Conservation (phyloP, 2,329 filamentous ascomycete genomes). For the Cladosporium oxysporum region DNA sequence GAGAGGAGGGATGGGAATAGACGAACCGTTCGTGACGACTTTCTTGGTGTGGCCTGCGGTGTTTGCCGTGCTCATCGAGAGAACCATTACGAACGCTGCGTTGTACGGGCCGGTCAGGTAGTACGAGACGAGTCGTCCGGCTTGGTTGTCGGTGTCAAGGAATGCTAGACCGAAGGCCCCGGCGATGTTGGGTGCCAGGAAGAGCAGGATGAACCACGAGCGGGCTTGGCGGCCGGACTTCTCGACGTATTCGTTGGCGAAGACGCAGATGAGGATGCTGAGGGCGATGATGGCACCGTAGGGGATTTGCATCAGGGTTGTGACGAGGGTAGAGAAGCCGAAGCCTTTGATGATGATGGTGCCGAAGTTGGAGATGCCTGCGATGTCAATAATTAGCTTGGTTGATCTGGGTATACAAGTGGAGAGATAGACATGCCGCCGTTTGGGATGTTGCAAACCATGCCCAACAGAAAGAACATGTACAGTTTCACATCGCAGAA, state of each 20-base stretch:
- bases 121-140: constrained; percentile 61
- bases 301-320: constrained; percentile 62
- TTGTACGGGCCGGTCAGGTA: constrained; percentile 55
- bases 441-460: constrained; percentile 56
- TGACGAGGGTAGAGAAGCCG: constrained; percentile 57
- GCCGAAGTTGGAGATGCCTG: constrained; percentile 60
- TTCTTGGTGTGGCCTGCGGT: constrained; percentile 62
- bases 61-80: constrained; percentile 54
- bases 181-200: constrained; percentile 60
- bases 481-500: constrained; percentile 61
- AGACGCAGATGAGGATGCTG: constrained; percentile 54
- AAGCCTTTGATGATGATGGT: constrained; percentile 61
- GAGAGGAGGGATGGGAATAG: constrained; percentile 49
- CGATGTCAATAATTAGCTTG: background rate
- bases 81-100: constrained; percentile 54
- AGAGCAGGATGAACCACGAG: constrained; percentile 55
- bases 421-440: constrained; percentile 51
- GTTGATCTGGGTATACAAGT: constrained; percentile 19
- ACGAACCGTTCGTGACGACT: constrained; percentile 52
- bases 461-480: constrained; percentile 56
- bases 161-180: constrained; percentile 61
- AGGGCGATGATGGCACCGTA: constrained; percentile 61
- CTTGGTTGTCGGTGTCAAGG: constrained; percentile 51
- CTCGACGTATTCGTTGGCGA: constrained; percentile 40
- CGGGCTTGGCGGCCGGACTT: constrained; percentile 31